A percentile compares a stretch with the other conserved stretches of the same genome.
Evolutionary conservation across 148 eudicot genomes (phyloP).

Genomic region (Vaccinium vitisidaea): DNA sequence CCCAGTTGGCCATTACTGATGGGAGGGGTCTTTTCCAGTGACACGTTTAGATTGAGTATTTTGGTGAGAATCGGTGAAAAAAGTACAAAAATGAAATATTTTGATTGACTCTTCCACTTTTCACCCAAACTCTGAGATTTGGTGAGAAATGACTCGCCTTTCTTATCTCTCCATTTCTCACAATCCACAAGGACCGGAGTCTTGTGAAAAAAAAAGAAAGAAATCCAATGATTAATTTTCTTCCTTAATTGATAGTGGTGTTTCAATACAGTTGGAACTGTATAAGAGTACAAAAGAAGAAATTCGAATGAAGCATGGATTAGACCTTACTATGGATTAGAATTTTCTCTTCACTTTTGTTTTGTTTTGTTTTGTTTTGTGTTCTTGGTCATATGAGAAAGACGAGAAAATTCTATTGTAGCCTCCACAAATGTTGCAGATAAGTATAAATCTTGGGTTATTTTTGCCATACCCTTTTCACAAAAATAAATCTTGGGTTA

Average conservation of each 20-base stretch:
- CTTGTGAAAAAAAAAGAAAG: not conserved
- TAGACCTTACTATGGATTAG: not conserved
- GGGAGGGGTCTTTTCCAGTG: constrained; percentile 13
- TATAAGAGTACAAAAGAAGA: constrained; percentile 7
- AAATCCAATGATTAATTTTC: not conserved
- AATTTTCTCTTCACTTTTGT: not conserved
- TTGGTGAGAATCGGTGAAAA: too few relatives aligned
- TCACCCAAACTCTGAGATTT: too few relatives aligned
- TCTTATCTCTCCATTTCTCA: too few relatives aligned
- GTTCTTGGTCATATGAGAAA: not conserved
- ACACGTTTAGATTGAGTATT: too few relatives aligned
- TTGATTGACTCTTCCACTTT: too few relatives aligned
- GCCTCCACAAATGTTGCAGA: constrained; percentile 22
- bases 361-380: not conserved
- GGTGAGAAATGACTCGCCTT: too few relatives aligned
- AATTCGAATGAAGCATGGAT: constrained; percentile 2
- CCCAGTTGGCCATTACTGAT: not conserved
- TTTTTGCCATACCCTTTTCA: not conserved
- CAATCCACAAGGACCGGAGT: not conserved
- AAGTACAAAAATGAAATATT: too few relatives aligned
- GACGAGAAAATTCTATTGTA: not conserved
- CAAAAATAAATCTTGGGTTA: not conserved
- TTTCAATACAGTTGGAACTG: not conserved
- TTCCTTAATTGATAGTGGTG: not conserved
- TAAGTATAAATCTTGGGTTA: not conserved